Percentiles rank a stretch among this genome's conserved stretches.
phyloP scores from a whole-genome alignment of 1,139 yeast genomes.

The Arxiozyma heterogenica region DNA sequence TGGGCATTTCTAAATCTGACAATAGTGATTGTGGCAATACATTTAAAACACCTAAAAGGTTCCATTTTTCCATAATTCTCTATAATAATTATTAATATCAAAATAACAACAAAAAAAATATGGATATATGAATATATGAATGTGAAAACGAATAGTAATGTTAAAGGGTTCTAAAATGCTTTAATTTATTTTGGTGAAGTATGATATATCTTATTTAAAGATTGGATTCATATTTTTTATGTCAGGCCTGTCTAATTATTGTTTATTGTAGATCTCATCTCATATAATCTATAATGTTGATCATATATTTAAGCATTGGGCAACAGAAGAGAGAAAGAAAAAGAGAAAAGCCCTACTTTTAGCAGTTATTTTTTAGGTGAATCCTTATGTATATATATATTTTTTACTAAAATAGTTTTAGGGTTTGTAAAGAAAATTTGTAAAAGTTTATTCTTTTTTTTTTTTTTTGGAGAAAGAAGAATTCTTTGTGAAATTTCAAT shows the following conservation, averaged over 20 bases:
- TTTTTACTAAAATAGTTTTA: too few relatives aligned
- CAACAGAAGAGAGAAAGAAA: background rate
- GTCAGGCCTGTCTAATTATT: background rate
- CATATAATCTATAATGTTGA: background rate
- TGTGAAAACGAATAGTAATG: background rate
- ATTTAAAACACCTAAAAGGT: conserved; percentile 10
- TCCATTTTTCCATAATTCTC: conserved; percentile 18
- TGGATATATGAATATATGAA: background rate
- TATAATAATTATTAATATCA: background rate
- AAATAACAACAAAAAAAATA: too few relatives aligned
- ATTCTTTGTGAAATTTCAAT: too few relatives aligned
- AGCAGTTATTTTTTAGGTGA: too few relatives aligned
- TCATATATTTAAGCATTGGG: background rate
- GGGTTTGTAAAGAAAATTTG: too few relatives aligned
- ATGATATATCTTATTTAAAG: too few relatives aligned
- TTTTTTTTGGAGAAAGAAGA: too few relatives aligned
- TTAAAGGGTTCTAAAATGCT: background rate
- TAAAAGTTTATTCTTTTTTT: too few relatives aligned
- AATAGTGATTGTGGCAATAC: conserved; percentile 9
- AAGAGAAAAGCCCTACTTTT: too few relatives aligned
- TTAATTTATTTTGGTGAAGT: too few relatives aligned
- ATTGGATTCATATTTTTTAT: too few relatives aligned
- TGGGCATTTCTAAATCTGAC: conserved; percentile 6
- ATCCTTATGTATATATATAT: too few relatives aligned
- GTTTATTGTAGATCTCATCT: background rate